phyloP scores from a whole-genome alignment of 139 green algal genomes.

The Coelastrella sp. region DNA sequence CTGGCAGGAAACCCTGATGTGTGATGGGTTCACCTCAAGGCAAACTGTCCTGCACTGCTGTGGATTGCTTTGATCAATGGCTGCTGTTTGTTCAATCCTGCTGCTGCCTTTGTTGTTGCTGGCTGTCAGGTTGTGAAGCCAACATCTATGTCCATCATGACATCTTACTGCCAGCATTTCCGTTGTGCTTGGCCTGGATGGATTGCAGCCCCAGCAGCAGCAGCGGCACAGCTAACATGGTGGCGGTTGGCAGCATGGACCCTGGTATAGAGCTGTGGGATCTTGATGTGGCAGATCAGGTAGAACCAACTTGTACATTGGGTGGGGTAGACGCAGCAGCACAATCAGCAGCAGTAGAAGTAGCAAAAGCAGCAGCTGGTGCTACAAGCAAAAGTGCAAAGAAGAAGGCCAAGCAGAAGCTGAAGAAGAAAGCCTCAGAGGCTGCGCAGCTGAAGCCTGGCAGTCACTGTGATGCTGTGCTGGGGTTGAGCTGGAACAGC shows the following conservation, averaged over 20 bases:
- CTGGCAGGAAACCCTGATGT: too few relatives aligned
- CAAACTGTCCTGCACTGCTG: too few relatives aligned
- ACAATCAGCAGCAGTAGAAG: constrained; percentile 24
- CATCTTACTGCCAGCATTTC: constrained; percentile 95
- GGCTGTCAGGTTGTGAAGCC: constrained; percentile 54
- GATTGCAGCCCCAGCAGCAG: constrained; percentile 71
- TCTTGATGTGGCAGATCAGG: constrained; percentile 88
- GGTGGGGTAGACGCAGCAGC: constrained; percentile 73
- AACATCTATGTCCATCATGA: constrained; percentile 98
- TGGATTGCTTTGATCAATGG: too few relatives aligned
- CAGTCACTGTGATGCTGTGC: constrained; percentile 91
- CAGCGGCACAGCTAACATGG: constrained; percentile 76
- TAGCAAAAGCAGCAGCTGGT: constrained; percentile 26
- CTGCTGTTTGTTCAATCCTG: too few relatives aligned
- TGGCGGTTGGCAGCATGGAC: constrained; percentile 90
- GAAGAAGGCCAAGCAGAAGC: constrained; percentile 71
- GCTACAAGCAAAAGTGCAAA: constrained; percentile 43
- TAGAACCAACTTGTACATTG: constrained; percentile 87
- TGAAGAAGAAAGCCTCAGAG: constrained; percentile 56
- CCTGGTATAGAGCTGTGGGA: constrained; percentile 98
- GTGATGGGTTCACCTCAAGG: too few relatives aligned
- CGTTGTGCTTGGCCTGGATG: constrained; percentile 91
- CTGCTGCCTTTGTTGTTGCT: background rate
- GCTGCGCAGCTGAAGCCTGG: constrained; percentile 69
- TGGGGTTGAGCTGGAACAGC: constrained; percentile 93